These are phyloP conservation scores for Fraxinus ornus DNA, from an alignment of 305 asterid species.

Conservation along the genomic window DNA sequence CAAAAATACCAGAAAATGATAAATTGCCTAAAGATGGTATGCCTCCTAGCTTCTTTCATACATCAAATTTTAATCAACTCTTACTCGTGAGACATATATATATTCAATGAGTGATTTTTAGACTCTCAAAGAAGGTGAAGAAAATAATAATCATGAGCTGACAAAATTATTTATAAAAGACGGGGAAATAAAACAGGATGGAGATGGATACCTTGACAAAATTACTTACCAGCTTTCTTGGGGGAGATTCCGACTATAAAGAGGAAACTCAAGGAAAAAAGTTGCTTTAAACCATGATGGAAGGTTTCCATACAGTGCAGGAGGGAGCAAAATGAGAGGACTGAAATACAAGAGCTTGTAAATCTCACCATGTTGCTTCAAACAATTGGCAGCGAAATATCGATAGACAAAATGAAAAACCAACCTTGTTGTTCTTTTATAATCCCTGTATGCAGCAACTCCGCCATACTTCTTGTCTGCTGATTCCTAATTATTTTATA, in stretches of 20 bases:
- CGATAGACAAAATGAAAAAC: slow-evolving; percentile 7
- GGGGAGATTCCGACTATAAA: slow-evolving; percentile 72
- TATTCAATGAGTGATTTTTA: not conserved
- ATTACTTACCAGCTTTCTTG: slow-evolving; percentile 64
- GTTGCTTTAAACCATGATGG: slow-evolving; percentile 72
- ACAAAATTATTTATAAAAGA: no score
- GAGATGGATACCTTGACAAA: not conserved
- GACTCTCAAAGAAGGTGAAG: not conserved
- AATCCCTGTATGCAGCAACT: slow-evolving; percentile 54
- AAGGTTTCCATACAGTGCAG: slow-evolving; percentile 56
- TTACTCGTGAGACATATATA: not conserved
- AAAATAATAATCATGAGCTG: not conserved
- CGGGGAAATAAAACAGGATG: not conserved
- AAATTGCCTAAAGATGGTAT: not conserved
- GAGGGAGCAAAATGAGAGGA: slow-evolving; percentile 83
- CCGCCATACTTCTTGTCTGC: slow-evolving; percentile 78
- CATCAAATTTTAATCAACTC: not conserved
- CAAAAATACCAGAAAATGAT: not conserved
- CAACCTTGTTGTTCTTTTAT: slow-evolving; percentile 78
- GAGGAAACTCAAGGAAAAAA: slow-evolving; percentile 79
- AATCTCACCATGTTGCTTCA: not conserved
- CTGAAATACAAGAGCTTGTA: slow-evolving; percentile 40
- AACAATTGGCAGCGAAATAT: not conserved
- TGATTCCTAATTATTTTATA: slow-evolving; percentile 50
- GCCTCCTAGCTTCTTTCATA: not conserved